Conservation (phyloP, 2,329 filamentous ascomycete genomes). For the Penicillium sumatraense region DNA sequence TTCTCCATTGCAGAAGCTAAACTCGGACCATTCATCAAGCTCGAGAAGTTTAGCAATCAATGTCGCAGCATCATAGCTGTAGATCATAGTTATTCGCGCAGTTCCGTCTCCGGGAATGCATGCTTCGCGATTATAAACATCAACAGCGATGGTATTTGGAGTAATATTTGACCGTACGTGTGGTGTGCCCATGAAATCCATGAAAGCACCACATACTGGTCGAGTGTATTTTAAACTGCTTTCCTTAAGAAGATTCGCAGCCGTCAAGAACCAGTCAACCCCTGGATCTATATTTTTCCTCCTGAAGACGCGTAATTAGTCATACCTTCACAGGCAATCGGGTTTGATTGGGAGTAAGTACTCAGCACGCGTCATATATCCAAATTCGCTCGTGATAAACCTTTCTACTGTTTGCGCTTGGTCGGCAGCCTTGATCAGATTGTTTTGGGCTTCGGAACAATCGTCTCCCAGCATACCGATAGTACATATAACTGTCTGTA, state of each 20-base stretch:
- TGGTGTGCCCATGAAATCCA: conserved; percentile 18
- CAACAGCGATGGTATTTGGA: conserved; percentile 9
- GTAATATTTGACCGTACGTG: conserved; percentile 8
- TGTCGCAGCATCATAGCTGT: conserved; percentile 17
- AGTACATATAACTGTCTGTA: conserved; percentile 15
- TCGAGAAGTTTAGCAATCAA: conserved; percentile 16
- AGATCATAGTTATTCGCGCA: conserved; percentile 13
- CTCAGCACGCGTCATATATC: conserved; percentile 14
- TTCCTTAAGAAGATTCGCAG: conserved; percentile 13
- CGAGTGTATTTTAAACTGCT: conserved; percentile 14
- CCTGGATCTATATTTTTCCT: conserved; percentile 14
- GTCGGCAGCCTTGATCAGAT: conserved; percentile 17
- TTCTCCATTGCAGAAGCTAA: conserved; percentile 17
- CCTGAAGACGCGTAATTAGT: conserved; percentile 4
- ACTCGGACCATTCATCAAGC: conserved; percentile 17
- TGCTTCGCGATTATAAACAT: conserved; percentile 11
- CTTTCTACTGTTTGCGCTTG: conserved; percentile 10
- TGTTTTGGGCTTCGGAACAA: conserved; percentile 13
- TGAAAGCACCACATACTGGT: conserved; percentile 14
- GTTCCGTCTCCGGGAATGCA: conserved; percentile 14
- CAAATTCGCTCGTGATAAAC: conserved; percentile 16
- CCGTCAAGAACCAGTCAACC: conserved; percentile 12
- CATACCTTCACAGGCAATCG: not conserved
- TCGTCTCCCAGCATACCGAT: conserved; percentile 17
- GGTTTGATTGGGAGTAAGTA: conserved; percentile 1